Conservation (phyloP, 202 grass and related monocot genomes). For the Schoenoplectus triqueter region DNA sequence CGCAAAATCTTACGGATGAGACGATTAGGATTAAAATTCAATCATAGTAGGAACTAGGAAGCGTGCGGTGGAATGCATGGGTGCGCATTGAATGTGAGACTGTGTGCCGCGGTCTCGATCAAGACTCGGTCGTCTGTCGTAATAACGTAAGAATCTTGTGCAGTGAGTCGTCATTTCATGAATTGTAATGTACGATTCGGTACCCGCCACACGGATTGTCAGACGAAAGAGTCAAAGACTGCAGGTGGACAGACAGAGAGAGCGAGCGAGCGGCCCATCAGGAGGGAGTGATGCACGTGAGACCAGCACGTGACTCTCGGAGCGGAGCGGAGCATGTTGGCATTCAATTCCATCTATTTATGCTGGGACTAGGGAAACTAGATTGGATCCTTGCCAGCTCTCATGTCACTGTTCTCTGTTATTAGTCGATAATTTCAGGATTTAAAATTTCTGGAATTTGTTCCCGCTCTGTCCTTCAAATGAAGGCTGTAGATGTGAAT, state of each 20-base stretch:
- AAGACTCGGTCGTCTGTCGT: neutral
- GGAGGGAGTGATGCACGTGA: neutral
- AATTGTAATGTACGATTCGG: neutral
- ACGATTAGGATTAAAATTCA: neutral
- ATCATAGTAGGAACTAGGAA: conserved; percentile 1
- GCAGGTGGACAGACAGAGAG: neutral
- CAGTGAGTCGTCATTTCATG: neutral
- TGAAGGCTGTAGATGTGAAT: too few species aligned
- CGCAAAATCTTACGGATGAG: too few species aligned
- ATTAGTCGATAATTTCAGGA: neutral
- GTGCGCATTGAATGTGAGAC: neutral
- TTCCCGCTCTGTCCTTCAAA: too few species aligned
- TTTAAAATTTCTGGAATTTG: neutral
- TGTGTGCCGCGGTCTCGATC: neutral
- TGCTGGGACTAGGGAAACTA: conserved; percentile 27
- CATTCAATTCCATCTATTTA: neutral
- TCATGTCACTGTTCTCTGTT: neutral
- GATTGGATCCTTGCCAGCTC: neutral
- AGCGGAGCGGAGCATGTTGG: neutral
- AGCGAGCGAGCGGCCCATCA: neutral
- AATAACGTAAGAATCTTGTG: neutral
- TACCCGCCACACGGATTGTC: neutral
- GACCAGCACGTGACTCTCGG: neutral
- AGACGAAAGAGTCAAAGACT: neutral
- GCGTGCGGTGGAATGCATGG: conserved; percentile 13